These are phyloP conservation scores for Thraustotheca clavata DNA, from an alignment of 352 stramenopile species.

Conservation along the genomic window DNA sequence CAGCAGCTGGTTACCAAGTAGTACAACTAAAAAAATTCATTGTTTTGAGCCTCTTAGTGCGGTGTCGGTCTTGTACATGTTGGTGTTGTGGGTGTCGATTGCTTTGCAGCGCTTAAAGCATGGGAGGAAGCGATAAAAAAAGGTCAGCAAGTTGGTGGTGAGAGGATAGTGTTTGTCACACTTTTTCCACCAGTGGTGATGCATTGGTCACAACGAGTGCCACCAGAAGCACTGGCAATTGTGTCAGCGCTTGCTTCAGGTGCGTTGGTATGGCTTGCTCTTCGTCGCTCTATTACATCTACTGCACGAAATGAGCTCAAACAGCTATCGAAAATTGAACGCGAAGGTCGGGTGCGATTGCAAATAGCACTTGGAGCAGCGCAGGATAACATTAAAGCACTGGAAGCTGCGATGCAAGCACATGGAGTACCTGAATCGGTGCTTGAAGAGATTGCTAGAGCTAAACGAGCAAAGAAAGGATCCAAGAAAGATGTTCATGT, in stretches of 20 bases:
- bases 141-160: too few relatives aligned
- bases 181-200: not conserved
- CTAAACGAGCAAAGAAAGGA: not conserved
- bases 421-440: not conserved
- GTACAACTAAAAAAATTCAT: too few relatives aligned
- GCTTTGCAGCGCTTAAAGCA: too few relatives aligned
- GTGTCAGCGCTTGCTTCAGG: not conserved
- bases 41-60: too few relatives aligned
- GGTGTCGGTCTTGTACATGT: too few relatives aligned
- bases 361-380: slow-evolving; percentile 11
- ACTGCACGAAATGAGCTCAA: slow-evolving; percentile 6
- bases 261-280: not conserved
- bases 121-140: too few relatives aligned
- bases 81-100: too few relatives aligned
- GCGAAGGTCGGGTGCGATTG: slow-evolving; percentile 15
- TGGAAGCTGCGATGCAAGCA: slow-evolving; percentile 1
- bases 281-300: not conserved
- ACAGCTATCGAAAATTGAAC: slow-evolving; percentile 5
- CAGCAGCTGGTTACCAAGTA: too few relatives aligned
- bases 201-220: not conserved
- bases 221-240: not conserved
- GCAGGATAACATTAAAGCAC: slow-evolving; percentile 9
- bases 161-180: not conserved
- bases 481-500: not conserved
- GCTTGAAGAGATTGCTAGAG: not conserved